Conservation (phyloP, 768 basidiomycete genomes). For the Pleurotus sapidus region DNA sequence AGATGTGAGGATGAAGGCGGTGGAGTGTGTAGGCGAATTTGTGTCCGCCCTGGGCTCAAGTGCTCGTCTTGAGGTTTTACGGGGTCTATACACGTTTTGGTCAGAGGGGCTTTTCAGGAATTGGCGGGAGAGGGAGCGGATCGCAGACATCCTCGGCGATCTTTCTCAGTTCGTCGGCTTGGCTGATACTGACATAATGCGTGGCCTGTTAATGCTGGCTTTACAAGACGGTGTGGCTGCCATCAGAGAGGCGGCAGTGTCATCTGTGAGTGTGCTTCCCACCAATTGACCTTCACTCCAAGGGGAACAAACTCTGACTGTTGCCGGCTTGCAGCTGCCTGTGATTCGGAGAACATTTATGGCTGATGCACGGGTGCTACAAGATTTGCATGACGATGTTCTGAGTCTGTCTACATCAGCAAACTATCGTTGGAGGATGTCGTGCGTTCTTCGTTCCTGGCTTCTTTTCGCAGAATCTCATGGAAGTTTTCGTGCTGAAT, state of each 20-base stretch:
- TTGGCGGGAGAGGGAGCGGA: constrained; percentile 81
- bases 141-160: constrained; percentile 53
- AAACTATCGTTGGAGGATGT: constrained; percentile 63
- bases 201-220: constrained; percentile 53
- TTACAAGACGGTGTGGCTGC: constrained; percentile 80
- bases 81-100: constrained; percentile 53
- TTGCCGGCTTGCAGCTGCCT: constrained; percentile 40
- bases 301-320: too few species aligned
- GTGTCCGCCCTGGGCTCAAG: constrained; percentile 38
- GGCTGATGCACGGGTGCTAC: constrained; percentile 29
- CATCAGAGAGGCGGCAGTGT: constrained; percentile 75
- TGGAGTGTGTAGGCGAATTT: constrained; percentile 64
- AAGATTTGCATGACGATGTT: constrained; percentile 39
- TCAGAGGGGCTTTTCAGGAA: constrained; percentile 52
- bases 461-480: background rate
- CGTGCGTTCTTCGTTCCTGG: constrained; percentile 43
- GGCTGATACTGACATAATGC: constrained; percentile 43
- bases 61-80: constrained; percentile 37
- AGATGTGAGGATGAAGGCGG: constrained; percentile 68
- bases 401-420: constrained; percentile 41
- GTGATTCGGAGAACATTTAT: constrained; percentile 38
- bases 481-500: constrained; percentile 15
- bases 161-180: constrained; percentile 40
- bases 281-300: background rate
- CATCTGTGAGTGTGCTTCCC: constrained; percentile 46